Base-by-base conservation (phyloP, 441 rosid genomes). In the Syzygium malaccense region DNA sequence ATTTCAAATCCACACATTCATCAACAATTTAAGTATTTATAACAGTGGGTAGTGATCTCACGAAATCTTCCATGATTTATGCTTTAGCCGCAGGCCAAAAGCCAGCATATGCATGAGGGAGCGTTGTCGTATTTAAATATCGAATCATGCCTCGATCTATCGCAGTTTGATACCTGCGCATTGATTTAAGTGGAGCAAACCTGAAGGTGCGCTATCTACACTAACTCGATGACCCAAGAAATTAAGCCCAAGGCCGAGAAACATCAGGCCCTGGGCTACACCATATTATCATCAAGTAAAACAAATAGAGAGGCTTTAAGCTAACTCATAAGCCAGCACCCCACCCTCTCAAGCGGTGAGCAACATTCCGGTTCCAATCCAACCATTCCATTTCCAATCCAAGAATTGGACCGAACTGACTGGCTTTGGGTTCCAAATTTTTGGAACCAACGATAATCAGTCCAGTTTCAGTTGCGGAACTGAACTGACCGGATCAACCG, bases 41-140 rank as follows among this genome's bases (percentile, higher is more conserved):
- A 33, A 68, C 14, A 1, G 1, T 19, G 4, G 15, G 3, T 4
- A 20, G 6, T 33, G 15, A 19, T 33, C 11, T 1, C 8, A 10
- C 80, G 20, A 37, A 33, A 58, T 10, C 0, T 58, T 1, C 26
- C 14, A 26, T 25, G 25, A 19, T 19, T 8, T 55, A 55, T 20
- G 58, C 26, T 17, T 32, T 17, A 66, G 6, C 41, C 41, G 17
- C 41, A 8, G 37, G 41, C 75, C 6, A 6, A 66, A 66, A 41
- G 32, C 32, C 37, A 7, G 71, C 71, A n/a, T 62, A 15, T 8
- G 3, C 37, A 4, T 7, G 71, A 64, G 75, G 41, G 19, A 66
- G 25, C 8, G 3, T 58, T 2, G 5, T 15, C 2, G 13, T 33
- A 32, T 18, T 32, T 32, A 8, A 66, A 32, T 32, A 14, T 18